A percentile compares a stretch with the other conserved stretches of the same genome.
phyloP scores from a whole-genome alignment of 441 rosid species.

The Euphorbia celastroides region DNA sequence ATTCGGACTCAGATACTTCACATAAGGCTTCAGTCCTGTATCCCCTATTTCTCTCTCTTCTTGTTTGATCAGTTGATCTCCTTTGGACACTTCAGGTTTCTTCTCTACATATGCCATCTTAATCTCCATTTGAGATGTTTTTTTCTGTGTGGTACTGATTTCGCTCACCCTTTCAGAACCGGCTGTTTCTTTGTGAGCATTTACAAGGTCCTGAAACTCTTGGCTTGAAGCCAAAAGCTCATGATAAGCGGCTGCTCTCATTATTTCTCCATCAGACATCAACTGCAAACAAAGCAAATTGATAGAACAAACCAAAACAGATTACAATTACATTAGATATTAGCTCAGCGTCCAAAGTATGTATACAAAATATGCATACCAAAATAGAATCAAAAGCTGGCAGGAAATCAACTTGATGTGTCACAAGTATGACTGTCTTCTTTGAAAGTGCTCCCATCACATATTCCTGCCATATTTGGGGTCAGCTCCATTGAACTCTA shows the following conservation, averaged over 20 bases:
- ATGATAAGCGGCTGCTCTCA: conserved; percentile 66
- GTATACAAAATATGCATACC: conserved; percentile 37
- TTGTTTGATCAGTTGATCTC: conserved; percentile 67
- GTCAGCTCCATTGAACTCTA: conserved; percentile 17
- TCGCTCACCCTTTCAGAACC: conserved; percentile 59
- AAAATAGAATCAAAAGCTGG: conserved; percentile 84
- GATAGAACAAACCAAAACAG: background rate
- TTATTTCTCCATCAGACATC: conserved; percentile 89
- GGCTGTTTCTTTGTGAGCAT: conserved; percentile 93
- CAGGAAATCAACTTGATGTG: conserved; percentile 96
- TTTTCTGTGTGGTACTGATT: conserved; percentile 31
- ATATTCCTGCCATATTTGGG: conserved; percentile 55
- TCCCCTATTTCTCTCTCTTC: conserved; percentile 90
- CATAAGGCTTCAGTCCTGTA: conserved; percentile 69
- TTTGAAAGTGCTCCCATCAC: conserved; percentile 68
- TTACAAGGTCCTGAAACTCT: conserved; percentile 85
- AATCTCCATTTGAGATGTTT: conserved; percentile 45
- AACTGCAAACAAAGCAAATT: conserved; percentile 39
- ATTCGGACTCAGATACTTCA: conserved; percentile 63
- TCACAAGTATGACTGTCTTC: conserved; percentile 80
- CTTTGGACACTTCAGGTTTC: conserved; percentile 39
- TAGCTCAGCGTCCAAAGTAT: background rate
- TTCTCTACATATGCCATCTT: conserved; percentile 37
- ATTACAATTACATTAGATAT: background rate
- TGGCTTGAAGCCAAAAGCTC: conserved; percentile 54